phyloP scores from a whole-genome alignment of 2,329 filamentous ascomycete species.

The Aspergillus amoenus region DNA sequence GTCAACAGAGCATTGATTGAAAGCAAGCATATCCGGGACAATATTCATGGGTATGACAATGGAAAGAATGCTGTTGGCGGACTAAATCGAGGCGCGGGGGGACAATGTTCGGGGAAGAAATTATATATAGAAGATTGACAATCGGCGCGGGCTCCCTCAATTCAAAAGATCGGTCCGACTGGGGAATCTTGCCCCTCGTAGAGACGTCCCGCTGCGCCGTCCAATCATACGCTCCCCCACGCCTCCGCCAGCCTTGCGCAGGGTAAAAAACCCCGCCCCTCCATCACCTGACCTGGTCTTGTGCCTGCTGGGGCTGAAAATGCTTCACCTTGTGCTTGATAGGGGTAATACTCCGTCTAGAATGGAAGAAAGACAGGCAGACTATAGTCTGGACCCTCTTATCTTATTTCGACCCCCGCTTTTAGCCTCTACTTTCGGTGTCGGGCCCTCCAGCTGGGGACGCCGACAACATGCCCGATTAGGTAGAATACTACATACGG shows the following conservation, averaged over 20 bases:
- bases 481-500: too few relatives aligned
- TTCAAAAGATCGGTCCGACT: slow-evolving; percentile 2
- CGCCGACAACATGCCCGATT: too few relatives aligned
- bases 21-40: neutral
- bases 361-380: neutral
- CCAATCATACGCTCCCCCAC: neutral
- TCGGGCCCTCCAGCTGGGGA: too few relatives aligned
- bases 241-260: neutral
- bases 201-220: neutral
- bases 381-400: neutral
- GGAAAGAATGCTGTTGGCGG: slow-evolving; percentile 2
- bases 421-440: neutral
- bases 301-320: neutral
- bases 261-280: slow-evolving; percentile 1
- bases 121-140: neutral
- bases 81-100: neutral
- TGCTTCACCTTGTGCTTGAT: neutral
- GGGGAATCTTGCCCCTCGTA: slow-evolving; percentile 4
- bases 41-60: slow-evolving; percentile 9
- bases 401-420: neutral
- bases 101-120: neutral
- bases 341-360: neutral
- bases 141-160: neutral
- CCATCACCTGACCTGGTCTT: neutral
- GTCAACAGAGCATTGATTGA: slow-evolving; percentile 8